Evolutionary conservation across 345 rosid genomes (phyloP), one percentile per base, ranked within the genome.

Genomic region (Erucastrum elatum): DNA sequence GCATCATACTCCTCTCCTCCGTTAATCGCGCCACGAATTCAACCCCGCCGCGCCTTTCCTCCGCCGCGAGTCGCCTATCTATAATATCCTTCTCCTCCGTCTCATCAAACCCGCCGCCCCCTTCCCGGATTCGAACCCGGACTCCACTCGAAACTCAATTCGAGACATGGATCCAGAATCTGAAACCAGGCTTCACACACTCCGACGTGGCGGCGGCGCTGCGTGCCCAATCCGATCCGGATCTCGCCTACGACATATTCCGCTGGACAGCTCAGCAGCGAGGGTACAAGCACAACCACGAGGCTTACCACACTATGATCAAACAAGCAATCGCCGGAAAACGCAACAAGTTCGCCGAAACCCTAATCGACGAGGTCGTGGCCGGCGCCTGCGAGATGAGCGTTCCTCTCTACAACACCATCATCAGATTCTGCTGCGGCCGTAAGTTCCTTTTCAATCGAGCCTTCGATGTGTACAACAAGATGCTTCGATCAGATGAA

Each of bases 241-340:
- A 95, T 83, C 91, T 95, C 44, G 96, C 96, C 3, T 82, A 86
- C 75, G 96, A 91, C 80, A 90, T 95, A 61, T 95, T 93, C 89
- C 98, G 97, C 3, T 95, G 99, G 98, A 88, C 97, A 3, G 83
- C 96, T 37, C 91, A 81, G 69, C 89, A 87, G 37, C 88, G 91
- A 65, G 85, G 85, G 7, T 95, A 89, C 91, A 84, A 80, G 72
- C 98, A 93, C 86, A 86, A 83, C 65, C 82, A 88, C 67, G 75
- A 76, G 35, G 84, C 94, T 46, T 91, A 95, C 86, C 88, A 85
- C 79, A 72, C 89, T 41, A 83, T 88, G 70, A 87, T 95, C 84
- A 84, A 85, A 51, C 84, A 74, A 81, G 86, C 87, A n/a, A 84
- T 87, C 65, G 70, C 49, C 77, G 94, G 94, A 66, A 86, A 85